phyloP scores from a whole-genome alignment of 208 protist species.

The Leptomonas pyrrhocoris region DNA sequence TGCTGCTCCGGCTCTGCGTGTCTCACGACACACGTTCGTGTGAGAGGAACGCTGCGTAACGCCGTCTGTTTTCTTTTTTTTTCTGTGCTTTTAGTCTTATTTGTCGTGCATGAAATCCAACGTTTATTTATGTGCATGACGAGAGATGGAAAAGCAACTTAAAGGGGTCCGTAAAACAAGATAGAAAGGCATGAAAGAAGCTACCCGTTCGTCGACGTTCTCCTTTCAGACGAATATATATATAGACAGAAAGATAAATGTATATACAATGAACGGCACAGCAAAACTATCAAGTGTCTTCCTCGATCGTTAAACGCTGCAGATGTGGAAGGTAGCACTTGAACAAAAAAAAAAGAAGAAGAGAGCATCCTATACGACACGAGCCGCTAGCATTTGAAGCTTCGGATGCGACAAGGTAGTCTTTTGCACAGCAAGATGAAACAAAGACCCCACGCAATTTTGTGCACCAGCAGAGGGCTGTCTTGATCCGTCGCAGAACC shows the following conservation, averaged over 20 bases:
- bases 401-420: neutral
- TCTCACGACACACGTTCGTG: too few relatives aligned
- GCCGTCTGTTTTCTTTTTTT: too few relatives aligned
- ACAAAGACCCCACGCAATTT: neutral
- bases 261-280: neutral
- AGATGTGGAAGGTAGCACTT: too few relatives aligned
- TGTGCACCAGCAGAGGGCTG: conserved; percentile 3
- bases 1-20: too few relatives aligned
- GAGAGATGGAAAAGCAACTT: too few relatives aligned
- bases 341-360: neutral
- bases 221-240: neutral
- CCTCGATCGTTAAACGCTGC: too few relatives aligned
- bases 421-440: neutral
- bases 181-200: conserved; percentile 3
- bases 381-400: neutral
- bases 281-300: too few relatives aligned
- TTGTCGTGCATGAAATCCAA: neutral
- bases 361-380: neutral
- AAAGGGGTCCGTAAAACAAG: conserved; percentile 15
- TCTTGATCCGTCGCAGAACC: conserved; percentile 1
- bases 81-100: too few relatives aligned
- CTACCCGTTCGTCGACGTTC: conserved; percentile 3
- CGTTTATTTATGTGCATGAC: too few relatives aligned
- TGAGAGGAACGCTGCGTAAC: too few relatives aligned
- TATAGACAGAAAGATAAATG: too few relatives aligned